Evolutionary conservation across 805 yeast species (phyloP).

Genomic region (Saccharomycopsis schoenii): DNA sequence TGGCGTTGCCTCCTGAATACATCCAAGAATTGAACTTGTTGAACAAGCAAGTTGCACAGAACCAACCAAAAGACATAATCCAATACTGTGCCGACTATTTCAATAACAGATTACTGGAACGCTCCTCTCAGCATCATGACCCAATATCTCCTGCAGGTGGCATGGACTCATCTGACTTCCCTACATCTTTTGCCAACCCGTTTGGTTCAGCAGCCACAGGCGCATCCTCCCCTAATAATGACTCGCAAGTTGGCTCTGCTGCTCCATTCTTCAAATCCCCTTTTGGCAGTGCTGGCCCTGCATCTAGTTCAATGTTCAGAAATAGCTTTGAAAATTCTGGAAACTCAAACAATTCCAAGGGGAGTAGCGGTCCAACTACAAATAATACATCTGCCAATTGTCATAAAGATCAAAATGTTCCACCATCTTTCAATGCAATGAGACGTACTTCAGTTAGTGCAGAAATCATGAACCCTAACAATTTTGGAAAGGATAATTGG

Average conservation of each 20-base stretch:
- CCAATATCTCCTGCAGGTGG: neutral
- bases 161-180: neutral
- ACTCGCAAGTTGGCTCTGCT: slow-evolving; percentile 20
- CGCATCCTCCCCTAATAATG: neutral
- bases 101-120: slow-evolving; percentile 39
- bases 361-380: neutral
- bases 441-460: slow-evolving; percentile 89
- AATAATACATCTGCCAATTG: neutral
- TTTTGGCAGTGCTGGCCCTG: slow-evolving; percentile 57
- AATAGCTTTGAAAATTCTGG: neutral
- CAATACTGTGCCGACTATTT: slow-evolving; percentile 74
- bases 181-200: neutral
- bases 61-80: slow-evolving; percentile 57
- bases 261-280: slow-evolving; percentile 50
- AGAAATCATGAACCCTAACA: slow-evolving; percentile 72
- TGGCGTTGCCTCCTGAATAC: slow-evolving; percentile 31
- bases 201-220: neutral
- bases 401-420: slow-evolving; percentile 25
- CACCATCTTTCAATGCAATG: slow-evolving; percentile 59
- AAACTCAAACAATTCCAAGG: too few species aligned
- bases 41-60: slow-evolving; percentile 43
- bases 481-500: slow-evolving; percentile 59
- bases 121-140: slow-evolving; percentile 24
- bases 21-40: slow-evolving; percentile 51
- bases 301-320: slow-evolving; percentile 27